Evolutionary conservation across 768 basidiomycete species (phyloP), one percentile per base, ranked within the genome.

Genomic region (Fomitopsis pulvina): DNA sequence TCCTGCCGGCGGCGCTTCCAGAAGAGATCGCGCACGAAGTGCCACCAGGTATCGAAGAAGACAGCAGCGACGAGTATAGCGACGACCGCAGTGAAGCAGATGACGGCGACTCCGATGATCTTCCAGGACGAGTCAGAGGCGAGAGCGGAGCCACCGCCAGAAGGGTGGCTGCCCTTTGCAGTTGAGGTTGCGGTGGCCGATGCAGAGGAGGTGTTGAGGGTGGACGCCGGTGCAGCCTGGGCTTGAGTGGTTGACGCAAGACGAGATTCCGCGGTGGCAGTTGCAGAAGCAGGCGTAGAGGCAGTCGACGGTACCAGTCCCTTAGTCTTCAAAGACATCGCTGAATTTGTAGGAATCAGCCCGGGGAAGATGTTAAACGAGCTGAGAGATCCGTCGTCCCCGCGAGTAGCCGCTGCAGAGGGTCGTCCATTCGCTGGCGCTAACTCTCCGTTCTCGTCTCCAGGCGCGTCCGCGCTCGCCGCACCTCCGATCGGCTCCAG

Each of bases 1-100:
- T 48, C 52, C 8, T 52, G 50, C 63, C 37, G 37, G 41, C 60
- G 55, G 6, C 57, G 50, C 55, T 76, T 71, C 50, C 72, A 71
- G 20, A 78, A 39, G 42, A 78, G 57, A 41, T 79, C 80, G 29
- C 71, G 66, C 46, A 83, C 47, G 63, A 85, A 80, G 22, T 76
- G 71, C 75, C 76, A 81, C 75, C 84, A 81, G 29, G 79, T 74
- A 66, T 89, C 85, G 65, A 85, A 87, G 66, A 83, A 87, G 25
- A 82, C 74, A 48, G 80, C 67, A 7, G 74, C 67, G 43, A 86
- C 69, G 55, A 84, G 73, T 44, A 76, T 65, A 2, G 68, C 71
- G 24, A 73, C 81, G 45, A 87, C 68, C 30, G 78, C 70, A 42
- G 73, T 80, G 57, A 88, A 71, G n/a, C 75, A 71, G 52, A 85